Percentiles rank a stretch among this genome's conserved stretches.
phyloP scores from a whole-genome alignment of 768 basidiomycete genomes.

The Agrocybe pediades region DNA sequence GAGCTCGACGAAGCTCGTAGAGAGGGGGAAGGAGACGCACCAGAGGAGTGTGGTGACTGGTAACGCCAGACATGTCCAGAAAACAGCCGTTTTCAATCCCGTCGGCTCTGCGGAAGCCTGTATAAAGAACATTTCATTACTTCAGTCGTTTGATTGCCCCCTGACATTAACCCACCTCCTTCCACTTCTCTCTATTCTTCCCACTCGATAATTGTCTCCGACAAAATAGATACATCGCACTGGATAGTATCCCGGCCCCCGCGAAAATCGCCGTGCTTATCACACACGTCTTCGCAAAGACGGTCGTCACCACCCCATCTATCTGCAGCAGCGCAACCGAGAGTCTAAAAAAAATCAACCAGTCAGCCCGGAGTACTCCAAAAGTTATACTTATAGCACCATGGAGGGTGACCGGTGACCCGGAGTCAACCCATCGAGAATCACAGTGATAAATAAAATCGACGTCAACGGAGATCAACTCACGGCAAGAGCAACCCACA shows the following conservation, averaged over 20 bases:
- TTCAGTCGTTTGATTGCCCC: neutral
- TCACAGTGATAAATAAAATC: neutral
- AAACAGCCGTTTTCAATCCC: constrained; percentile 5
- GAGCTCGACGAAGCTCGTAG: neutral
- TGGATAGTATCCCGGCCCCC: constrained; percentile 6
- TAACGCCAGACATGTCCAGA: constrained; percentile 12
- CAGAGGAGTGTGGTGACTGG: constrained; percentile 10
- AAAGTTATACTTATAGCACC: neutral
- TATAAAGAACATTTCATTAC: neutral
- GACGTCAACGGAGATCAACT: neutral
- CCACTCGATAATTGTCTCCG: constrained; percentile 4
- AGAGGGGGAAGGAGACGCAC: neutral
- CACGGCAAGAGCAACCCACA: constrained; percentile 12
- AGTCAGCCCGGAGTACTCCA: neutral
- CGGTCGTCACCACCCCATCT: constrained; percentile 5
- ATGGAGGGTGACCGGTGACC: no score
- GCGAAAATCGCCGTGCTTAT: constrained; percentile 11
- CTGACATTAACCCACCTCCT: constrained; percentile 3
- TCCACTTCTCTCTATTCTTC: constrained; percentile 5
- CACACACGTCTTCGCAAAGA: constrained; percentile 8
- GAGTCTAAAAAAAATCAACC: neutral
- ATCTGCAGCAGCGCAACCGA: constrained; percentile 12
- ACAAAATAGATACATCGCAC: constrained; percentile 7
- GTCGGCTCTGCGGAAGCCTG: constrained; percentile 5
- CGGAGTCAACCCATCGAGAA: no score